Conservation (phyloP, 2,329 filamentous ascomycete species). For the Aspergillus tanneri region DNA sequence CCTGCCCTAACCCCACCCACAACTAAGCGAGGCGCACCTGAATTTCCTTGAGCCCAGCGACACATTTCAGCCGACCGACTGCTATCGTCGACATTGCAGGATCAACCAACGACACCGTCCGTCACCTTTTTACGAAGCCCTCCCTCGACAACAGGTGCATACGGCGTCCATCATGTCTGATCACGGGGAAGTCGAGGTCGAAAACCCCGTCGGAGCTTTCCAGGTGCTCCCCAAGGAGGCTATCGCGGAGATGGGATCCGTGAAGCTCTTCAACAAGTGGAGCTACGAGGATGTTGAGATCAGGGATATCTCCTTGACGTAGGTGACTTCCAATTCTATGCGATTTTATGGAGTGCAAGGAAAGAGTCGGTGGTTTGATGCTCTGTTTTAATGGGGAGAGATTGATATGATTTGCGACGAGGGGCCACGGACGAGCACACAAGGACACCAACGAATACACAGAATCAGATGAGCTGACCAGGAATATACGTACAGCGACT, state of each 20-base stretch:
- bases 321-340: constrained; percentile 52
- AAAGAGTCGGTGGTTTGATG: not conserved
- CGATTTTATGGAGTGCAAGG: constrained; percentile 22
- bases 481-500: constrained; percentile 67
- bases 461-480: constrained; percentile 32
- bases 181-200: constrained; percentile 89
- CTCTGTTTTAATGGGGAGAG: constrained; percentile 9
- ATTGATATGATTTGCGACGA: constrained; percentile 12
- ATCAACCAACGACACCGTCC: constrained; percentile 41
- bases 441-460: constrained; percentile 5
- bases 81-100: constrained; percentile 36
- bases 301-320: constrained; percentile 99
- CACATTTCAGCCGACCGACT: constrained; percentile 39
- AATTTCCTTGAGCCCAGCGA: constrained; percentile 38
- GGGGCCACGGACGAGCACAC: constrained; percentile 7
- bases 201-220: constrained; percentile 67
- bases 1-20: constrained; percentile 42
- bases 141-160: constrained; percentile 41
- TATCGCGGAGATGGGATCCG: constrained; percentile 79
- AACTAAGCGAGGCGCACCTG: constrained; percentile 46
- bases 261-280: constrained; percentile 99
- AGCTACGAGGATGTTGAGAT: constrained; percentile 99
- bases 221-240: constrained; percentile 91
- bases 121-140: constrained; percentile 40
- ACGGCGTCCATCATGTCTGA: constrained; percentile 78